Percentiles rank a stretch among this genome's conserved stretches.
These are phyloP conservation scores for Ustilaginoidea virens DNA, from an alignment of 2,329 filamentous ascomycete genomes.

Conservation along the genomic window DNA sequence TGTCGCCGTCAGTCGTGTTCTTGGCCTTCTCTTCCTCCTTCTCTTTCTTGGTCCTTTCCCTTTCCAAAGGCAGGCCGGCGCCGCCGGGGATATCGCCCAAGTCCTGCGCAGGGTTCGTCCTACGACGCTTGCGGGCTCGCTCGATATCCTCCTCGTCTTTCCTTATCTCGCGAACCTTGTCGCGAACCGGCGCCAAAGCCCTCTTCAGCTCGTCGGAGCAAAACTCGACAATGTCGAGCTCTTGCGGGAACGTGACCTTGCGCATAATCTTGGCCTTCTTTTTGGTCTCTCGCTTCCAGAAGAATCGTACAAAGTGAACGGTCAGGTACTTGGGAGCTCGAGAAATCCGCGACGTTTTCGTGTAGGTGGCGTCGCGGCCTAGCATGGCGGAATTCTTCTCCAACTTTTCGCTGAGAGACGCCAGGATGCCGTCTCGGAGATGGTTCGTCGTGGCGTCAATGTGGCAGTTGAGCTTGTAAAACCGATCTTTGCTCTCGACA, in stretches of 20 bases:
- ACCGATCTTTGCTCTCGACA: conserved; percentile 52
- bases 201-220: conserved; percentile 81
- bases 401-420: conserved; percentile 71
- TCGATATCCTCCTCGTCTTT: conserved; percentile 94
- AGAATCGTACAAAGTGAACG: conserved; percentile 95
- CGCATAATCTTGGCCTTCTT: conserved; percentile 99
- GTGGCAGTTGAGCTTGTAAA: conserved; percentile 86
- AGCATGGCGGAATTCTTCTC: conserved; percentile 76
- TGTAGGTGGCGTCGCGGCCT: conserved; percentile 68
- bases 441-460: conserved; percentile 82
- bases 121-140: conserved; percentile 81
- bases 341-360: conserved; percentile 79
- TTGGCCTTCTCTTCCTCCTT: conserved; percentile 21
- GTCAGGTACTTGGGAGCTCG: conserved; percentile 89
- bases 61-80: conserved; percentile 33
- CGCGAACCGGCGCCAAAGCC: conserved; percentile 76
- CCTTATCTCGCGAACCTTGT: conserved; percentile 86
- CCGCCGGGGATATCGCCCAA: conserved; percentile 28
- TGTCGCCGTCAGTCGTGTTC: conserved; percentile 43
- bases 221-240: conserved; percentile 87
- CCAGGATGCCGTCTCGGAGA: conserved; percentile 71
- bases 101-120: conserved; percentile 39
- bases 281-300: conserved; percentile 88
- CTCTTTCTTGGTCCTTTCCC: conserved; percentile 33
- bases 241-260: conserved; percentile 90